Conservation (phyloP, 2,329 filamentous ascomycete species). For the Phialemoniopsis sp. region DNA sequence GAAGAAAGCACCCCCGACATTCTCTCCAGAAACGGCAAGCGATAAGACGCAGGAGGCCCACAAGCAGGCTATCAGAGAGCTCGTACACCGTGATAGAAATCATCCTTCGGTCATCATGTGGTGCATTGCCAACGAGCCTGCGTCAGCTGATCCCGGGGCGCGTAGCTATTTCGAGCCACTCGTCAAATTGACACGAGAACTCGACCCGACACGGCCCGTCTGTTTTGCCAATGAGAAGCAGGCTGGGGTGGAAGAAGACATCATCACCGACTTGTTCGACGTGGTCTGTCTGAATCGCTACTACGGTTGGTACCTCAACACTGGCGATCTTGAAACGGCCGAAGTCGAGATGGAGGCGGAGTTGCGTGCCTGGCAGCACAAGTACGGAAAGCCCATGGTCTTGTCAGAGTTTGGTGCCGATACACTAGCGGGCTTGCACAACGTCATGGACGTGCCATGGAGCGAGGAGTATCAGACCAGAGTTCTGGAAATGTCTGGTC, state of each 20-base stretch:
- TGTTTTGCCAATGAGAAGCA: constrained; percentile 15
- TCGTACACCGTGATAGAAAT: constrained; percentile 50
- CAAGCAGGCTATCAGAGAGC: constrained; percentile 15
- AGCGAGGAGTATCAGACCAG: constrained; percentile 20
- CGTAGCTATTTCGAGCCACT: constrained; percentile 19
- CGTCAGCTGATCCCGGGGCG: constrained; percentile 13
- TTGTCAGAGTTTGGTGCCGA: constrained; percentile 23
- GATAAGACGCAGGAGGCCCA: constrained; percentile 12
- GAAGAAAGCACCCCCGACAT: constrained; percentile 6
- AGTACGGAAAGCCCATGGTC: constrained; percentile 20
- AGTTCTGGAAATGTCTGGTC: constrained; percentile 19
- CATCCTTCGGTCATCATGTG: constrained; percentile 48
- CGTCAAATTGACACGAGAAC: constrained; percentile 11
- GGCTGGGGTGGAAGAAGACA: constrained; percentile 9
- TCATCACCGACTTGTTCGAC: constrained; percentile 19
- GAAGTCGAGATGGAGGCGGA: constrained; percentile 16
- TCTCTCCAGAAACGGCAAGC: constrained; percentile 12
- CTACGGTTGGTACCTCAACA: constrained; percentile 21
- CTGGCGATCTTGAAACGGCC: constrained; percentile 14
- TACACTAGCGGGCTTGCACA: constrained; percentile 18
- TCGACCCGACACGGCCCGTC: constrained; percentile 18
- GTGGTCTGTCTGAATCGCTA: constrained; percentile 21
- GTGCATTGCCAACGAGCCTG: constrained; percentile 53
- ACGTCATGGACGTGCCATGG: constrained; percentile 16
- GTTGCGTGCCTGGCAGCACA: constrained; percentile 14